Percentiles rank a stretch among this genome's conserved stretches.
These are phyloP conservation scores for Magnolia changhungtana DNA, from an alignment of 164 flowering plant genomes.

Conservation along the genomic window DNA sequence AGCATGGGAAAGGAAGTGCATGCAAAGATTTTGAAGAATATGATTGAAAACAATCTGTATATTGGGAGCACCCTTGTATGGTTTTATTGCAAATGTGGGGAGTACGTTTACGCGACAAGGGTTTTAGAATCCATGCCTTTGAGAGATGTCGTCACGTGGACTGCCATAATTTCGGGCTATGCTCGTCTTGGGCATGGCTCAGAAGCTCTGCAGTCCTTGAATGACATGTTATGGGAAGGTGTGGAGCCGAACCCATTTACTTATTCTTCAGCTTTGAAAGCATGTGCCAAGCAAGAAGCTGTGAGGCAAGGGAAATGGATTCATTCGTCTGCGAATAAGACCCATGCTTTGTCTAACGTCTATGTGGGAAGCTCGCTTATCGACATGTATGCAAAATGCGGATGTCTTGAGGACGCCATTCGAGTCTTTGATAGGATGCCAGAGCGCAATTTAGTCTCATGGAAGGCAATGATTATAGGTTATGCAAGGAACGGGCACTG, in stretches of 20 bases:
- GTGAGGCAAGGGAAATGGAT: slow-evolving; percentile 56
- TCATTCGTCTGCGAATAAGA: slow-evolving; percentile 66
- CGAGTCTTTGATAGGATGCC: slow-evolving; percentile 76
- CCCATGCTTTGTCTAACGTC: slow-evolving; percentile 48
- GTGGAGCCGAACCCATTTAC: slow-evolving; percentile 78
- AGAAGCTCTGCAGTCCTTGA: slow-evolving; percentile 65
- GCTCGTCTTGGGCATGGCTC: slow-evolving; percentile 54
- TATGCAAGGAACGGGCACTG: slow-evolving; percentile 73
- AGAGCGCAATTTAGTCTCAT: slow-evolving; percentile 61
- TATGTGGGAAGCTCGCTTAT: slow-evolving; percentile 79
- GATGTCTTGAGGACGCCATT: slow-evolving; percentile 63
- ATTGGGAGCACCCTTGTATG: slow-evolving; percentile 78
- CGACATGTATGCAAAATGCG: slow-evolving; percentile 83
- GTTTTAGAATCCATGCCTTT: slow-evolving; percentile 65
- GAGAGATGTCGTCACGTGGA: slow-evolving; percentile 85
- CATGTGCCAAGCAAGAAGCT: slow-evolving; percentile 64
- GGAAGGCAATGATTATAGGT: slow-evolving; percentile 81
- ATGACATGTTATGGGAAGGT: slow-evolving; percentile 72
- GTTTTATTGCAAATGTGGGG: slow-evolving; percentile 73
- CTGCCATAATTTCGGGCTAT: slow-evolving; percentile 76
- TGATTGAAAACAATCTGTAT: slow-evolving; percentile 36
- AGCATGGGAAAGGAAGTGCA: slow-evolving; percentile 71
- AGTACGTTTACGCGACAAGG: slow-evolving; percentile 36
- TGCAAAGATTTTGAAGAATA: slow-evolving; percentile 59
- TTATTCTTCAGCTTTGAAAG: slow-evolving; percentile 79